Conservation (phyloP, 768 basidiomycete species). For the Gyrodon lividus region DNA sequence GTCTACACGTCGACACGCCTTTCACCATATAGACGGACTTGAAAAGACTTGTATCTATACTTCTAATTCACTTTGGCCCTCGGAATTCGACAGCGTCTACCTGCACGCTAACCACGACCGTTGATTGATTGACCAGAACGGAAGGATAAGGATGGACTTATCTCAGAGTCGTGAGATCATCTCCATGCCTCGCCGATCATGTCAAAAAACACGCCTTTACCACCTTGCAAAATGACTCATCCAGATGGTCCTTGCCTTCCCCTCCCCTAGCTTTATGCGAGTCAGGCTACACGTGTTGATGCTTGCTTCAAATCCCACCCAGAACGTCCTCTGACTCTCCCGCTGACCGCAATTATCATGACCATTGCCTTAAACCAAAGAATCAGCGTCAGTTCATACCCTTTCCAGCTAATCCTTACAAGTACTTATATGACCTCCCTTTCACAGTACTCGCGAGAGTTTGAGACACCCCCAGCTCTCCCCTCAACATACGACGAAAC, state of each 20-base stretch:
- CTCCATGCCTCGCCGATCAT: conserved; percentile 5
- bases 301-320: conserved; percentile 4
- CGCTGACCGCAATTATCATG: conserved; percentile 7
- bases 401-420: neutral
- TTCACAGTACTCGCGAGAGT: conserved; percentile 7
- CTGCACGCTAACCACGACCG: neutral
- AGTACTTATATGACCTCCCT: neutral
- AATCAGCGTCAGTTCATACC: conserved; percentile 6
- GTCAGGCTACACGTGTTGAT: conserved; percentile 6
- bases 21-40: conserved; percentile 45
- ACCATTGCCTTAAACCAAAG: conserved; percentile 5
- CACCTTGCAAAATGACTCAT: conserved; percentile 25
- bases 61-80: conserved; percentile 2
- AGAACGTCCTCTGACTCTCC: conserved; percentile 1
- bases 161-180: neutral
- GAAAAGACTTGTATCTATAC: neutral
- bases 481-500: conserved; percentile 11
- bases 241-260: neutral
- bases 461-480: conserved; percentile 2
- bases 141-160: too few relatives aligned
- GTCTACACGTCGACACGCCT: conserved; percentile 76
- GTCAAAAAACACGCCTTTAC: conserved; percentile 34
- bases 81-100: neutral
- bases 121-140: neutral
- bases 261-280: conserved; percentile 11